Base-by-base conservation (phyloP, 805 yeast species). In the Pichia rugopelliculosa region DNA sequence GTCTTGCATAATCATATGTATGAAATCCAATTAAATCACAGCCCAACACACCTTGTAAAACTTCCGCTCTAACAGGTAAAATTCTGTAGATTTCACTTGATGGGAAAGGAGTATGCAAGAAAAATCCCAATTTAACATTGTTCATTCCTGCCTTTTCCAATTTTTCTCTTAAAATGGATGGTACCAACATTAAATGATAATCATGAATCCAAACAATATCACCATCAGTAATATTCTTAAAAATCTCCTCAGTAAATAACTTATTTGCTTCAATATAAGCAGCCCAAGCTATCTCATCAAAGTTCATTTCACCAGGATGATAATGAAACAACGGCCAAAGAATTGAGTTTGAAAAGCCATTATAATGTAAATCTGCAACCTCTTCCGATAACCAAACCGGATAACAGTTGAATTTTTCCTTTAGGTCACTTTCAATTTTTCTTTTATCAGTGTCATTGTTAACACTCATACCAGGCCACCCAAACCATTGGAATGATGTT, bases 231-330 rank as follows among this genome's bases (percentile, higher is more conserved):
- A 86, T 82, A 56, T 79, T 79, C 20, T 74, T 67, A 11, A 87
- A 80, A 49, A 93, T 80, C 37, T 76, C 83, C 36, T 77, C 71
- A 12, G 96, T 93, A 70, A 93, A 93, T 51, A 77, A 71, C 49
- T 82, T 70, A 62, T 93, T 93, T 7, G 98, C 98, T 63, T 88
- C 93, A 47, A 88, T 85, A 65, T 93, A 93, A 1, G 98, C 98
- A 46, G 90, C 90, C 99, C 99, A 93, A 1, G 97, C 96, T 52
- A 79, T 80, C 64, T 93, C 99, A 66, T 93, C 99, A 61, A 93
- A 93, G 63, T 87, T 90, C 85, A 95, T 93, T 66, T 95, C 99
- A 52, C 98, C 99, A 0, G 99, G 99, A 62, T 93, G 99, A 67
- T 93, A 93, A 65, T 93, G 99, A 72, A 93, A 93, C 52, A 95